These are phyloP conservation scores for Geotrichum histeridarum DNA, from an alignment of 1,139 yeast genomes.

Conservation along the genomic window DNA sequence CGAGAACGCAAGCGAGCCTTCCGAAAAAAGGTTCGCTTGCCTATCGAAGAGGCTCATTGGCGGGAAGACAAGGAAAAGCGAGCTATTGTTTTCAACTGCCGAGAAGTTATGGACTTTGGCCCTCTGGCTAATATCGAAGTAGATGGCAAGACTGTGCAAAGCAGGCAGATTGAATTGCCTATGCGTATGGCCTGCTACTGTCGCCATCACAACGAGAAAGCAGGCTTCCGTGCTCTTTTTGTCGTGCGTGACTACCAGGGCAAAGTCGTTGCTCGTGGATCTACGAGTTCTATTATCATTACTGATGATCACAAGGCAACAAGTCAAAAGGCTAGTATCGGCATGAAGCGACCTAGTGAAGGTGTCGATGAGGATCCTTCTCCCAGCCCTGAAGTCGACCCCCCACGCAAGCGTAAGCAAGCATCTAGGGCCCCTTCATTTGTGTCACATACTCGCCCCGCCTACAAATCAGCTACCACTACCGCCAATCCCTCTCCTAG, in stretches of 20 bases:
- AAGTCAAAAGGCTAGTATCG: slow-evolving; percentile 9
- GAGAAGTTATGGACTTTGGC: slow-evolving; percentile 74
- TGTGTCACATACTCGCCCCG: background rate
- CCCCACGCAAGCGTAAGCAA: slow-evolving; percentile 16
- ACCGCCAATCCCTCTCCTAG: background rate
- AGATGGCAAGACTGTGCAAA: slow-evolving; percentile 41
- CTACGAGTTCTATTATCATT: slow-evolving; percentile 73
- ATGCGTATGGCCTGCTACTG: slow-evolving; percentile 92
- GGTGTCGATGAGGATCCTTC: slow-evolving; percentile 16
- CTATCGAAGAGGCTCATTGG: slow-evolving; percentile 67
- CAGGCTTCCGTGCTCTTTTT: slow-evolving; percentile 68
- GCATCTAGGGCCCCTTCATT: background rate
- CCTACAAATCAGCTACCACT: background rate
- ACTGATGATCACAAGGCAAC: slow-evolving; percentile 78
- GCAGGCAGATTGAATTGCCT: slow-evolving; percentile 48
- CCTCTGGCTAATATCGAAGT: slow-evolving; percentile 34
- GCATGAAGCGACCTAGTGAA: slow-evolving; percentile 16
- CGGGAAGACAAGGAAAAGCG: slow-evolving; percentile 66
- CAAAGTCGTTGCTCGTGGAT: slow-evolving; percentile 61
- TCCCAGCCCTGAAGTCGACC: background rate
- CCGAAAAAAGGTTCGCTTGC: slow-evolving; percentile 57
- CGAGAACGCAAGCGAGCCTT: slow-evolving; percentile 89
- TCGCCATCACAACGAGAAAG: slow-evolving; percentile 79
- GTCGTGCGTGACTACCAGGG: slow-evolving; percentile 57
- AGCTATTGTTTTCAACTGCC: slow-evolving; percentile 82